Conservation (phyloP, 768 basidiomycete species). For the Leccinum pellstonianum region DNA sequence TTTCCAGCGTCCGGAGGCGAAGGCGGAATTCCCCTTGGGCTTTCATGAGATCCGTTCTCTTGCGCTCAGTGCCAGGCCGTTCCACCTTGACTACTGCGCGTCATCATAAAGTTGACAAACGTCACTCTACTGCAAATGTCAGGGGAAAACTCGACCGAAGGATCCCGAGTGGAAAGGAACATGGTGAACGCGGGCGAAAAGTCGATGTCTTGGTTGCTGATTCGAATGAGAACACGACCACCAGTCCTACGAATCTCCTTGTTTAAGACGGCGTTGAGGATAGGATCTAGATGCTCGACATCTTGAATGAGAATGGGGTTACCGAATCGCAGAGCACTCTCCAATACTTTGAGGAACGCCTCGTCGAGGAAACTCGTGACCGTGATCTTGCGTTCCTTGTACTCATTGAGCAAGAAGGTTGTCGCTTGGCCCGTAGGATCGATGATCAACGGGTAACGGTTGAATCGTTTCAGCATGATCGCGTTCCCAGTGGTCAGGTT, state of each 20-base stretch:
- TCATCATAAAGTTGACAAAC: conserved; percentile 98
- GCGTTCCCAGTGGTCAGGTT: conserved; percentile 97
- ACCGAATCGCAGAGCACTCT: conserved; percentile 98
- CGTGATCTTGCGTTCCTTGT: conserved; percentile 94
- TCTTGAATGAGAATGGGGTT: conserved; percentile 97
- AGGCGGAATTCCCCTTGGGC: conserved; percentile 97
- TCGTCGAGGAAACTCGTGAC: conserved; percentile 99
- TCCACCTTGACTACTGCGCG: conserved; percentile 95
- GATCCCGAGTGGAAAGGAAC: conserved; percentile 97
- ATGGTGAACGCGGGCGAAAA: conserved; percentile 99
- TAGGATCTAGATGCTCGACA: conserved; percentile 96
- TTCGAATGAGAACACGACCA: conserved; percentile 93
- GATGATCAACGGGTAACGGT: conserved; percentile 95
- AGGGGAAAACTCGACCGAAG: conserved; percentile 95
- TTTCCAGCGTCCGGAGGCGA: conserved; percentile 88
- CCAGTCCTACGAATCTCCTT: conserved; percentile 94
- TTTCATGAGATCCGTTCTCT: conserved; percentile 95
- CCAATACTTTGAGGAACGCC: conserved; percentile 96
- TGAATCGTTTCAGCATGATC: conserved; percentile 99
- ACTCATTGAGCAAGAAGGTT: conserved; percentile 89
- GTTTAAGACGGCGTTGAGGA: conserved; percentile 95
- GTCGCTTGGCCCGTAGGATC: conserved; percentile 99
- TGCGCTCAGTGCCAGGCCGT: conserved; percentile 93
- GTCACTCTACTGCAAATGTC: conserved; percentile 98
- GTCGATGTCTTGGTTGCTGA: conserved; percentile 98